Evolutionary conservation across 2,329 filamentous ascomycete genomes (phyloP), one percentile per base, ranked within the genome.

Genomic region (Coniosporium tulheliwenetii): DNA sequence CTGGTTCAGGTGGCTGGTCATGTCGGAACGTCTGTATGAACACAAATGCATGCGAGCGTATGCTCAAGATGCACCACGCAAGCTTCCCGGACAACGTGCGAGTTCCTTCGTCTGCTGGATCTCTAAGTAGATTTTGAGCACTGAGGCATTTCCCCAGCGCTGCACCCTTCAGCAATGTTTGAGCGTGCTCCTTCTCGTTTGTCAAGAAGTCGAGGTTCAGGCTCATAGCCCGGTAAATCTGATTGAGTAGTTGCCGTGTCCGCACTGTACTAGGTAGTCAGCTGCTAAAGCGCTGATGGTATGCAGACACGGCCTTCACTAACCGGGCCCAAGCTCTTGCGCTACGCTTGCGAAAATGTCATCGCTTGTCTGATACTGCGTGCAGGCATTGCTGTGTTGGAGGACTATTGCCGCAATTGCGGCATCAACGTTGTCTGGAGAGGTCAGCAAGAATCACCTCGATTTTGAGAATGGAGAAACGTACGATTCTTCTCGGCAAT

Each of bases 191-290:
- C 36, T 75, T 71, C 1, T 75, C 65, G 44, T 93, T 84, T 38
- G 83, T 73, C 0, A 85, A 81, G 53, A 87, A 93, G 60, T 96
- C 89, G 38, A 87, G 75, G 39, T 79, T 76, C 13, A 33, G 10
- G 10, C 32, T 83, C 64, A 66, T 79, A 77, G 43, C 77, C 68
- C 35, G 69, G 66, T 40, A 75, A 64, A 47, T 81, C 76, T 39
- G 70, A 10, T 30, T 31, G 15, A 30, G 37, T n/a, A 37, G 16
- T 37, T 15, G 36, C 12, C 13, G 32, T 3, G 32, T 37, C 19
- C 19, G 19, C 7, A 7, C 19, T 26, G 19, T 26, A 4, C 7
- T 26, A n/a, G n/a, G n/a, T n/a, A 26, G 7, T 26, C 19, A 26
- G 19, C 19, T 26, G 7, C 19, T 7, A 26, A 26, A 26, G 19